Evolutionary conservation across 768 basidiomycete species (phyloP), one percentile per base, ranked within the genome.

Genomic region (Pleurotus eryngii): DNA sequence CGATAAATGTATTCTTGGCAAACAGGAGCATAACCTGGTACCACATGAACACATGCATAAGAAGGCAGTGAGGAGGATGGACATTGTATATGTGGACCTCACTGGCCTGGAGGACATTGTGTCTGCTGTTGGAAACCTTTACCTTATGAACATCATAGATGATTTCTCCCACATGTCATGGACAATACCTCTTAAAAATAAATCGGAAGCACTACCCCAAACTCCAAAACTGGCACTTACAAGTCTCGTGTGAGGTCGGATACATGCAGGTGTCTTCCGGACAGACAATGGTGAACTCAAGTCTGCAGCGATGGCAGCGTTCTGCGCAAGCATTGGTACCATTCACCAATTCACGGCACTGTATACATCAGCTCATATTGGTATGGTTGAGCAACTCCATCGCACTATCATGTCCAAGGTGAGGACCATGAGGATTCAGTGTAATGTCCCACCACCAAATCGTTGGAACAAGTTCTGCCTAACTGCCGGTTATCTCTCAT

Each of bases 321-420:
- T 12, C 11, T 47, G 46, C 17, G 46, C 17, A 5, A 18, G 17
- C 18, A 14, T 47, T 5, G 66, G 70, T 2, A 64, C 56, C 1
- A 7, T 42, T 1, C 60, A 64, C 4, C 43, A 66, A 18, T 64
- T 49, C 49, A 71, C 70, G 0, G 69, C 70, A 0, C 66, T 72
- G 0, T 64, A 76, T 59, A 75, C 72, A 6, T 75, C 72, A n/a
- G 68, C 67, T 0, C 70, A 75, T 11, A 76, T 70, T 56, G 72
- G 76, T 3, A 57, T 61, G 6, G 73, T 73, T 3, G 73, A 78
- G 51, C 64, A 71, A 0, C 51, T 71, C 38, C 74, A 79, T 53
- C 61, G 64, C 6, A 76, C 73, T 0, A 56, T 75, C 4, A 62
- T 75, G 54, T 64, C 61, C 11, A 66, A 70, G 40, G 67, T 65